These are phyloP conservation scores for Termitomyces eurrhizus DNA, from an alignment of 768 basidiomycete genomes.

Conservation along the genomic window DNA sequence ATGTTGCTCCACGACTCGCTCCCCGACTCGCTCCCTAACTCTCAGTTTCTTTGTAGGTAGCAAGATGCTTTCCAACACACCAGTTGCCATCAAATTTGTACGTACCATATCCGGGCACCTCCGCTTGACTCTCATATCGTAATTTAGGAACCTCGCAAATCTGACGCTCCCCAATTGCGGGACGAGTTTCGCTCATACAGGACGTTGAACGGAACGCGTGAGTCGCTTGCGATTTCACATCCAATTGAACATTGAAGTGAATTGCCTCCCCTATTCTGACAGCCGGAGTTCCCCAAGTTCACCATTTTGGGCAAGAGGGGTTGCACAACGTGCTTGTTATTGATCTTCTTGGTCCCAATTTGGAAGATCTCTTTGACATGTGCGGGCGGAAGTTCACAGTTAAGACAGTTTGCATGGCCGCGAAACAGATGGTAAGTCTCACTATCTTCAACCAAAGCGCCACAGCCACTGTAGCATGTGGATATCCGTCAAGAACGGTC, in stretches of 20 bases:
- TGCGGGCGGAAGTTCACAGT: constrained; percentile 96
- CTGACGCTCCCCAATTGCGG: constrained; percentile 94
- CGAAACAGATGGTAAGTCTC: constrained; percentile 90
- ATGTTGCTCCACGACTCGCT: no score
- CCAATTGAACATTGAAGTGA: background rate
- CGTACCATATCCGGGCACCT: constrained; percentile 26
- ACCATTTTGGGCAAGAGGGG: constrained; percentile 98
- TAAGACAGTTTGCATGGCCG: constrained; percentile 99
- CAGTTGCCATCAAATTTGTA: constrained; percentile 98
- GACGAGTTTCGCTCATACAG: constrained; percentile 98
- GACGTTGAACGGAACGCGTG: constrained; percentile 87
- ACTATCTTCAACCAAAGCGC: background rate
- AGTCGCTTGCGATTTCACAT: constrained; percentile 28
- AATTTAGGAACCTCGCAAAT: constrained; percentile 85
- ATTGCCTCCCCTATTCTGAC: constrained; percentile 2
- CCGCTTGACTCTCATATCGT: constrained; percentile 9
- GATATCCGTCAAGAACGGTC: constrained; percentile 13
- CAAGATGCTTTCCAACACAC: constrained; percentile 79
- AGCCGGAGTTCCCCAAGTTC: constrained; percentile 97
- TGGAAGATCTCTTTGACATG: constrained; percentile 99
- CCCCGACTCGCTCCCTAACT: constrained; percentile 5
- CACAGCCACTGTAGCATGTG: constrained; percentile 1
- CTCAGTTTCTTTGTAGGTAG: constrained; percentile 47
- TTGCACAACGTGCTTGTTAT: constrained; percentile 95
- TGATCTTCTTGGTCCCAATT: constrained; percentile 93